Percentiles rank a stretch among this genome's conserved stretches.
Conservation (phyloP, 2,329 filamentous ascomycete species). For the Byssochlamys sp. region DNA sequence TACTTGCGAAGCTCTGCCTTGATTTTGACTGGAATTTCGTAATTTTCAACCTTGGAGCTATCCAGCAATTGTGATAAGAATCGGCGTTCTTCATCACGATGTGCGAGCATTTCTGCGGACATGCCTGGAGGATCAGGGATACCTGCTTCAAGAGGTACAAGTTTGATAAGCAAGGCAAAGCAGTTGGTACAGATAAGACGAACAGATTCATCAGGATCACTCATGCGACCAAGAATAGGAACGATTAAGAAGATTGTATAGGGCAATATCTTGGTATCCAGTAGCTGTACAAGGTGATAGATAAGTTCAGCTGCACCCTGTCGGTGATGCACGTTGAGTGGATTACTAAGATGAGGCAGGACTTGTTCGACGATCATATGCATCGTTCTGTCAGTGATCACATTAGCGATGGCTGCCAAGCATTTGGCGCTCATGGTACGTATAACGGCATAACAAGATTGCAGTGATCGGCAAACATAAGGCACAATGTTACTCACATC, state of each 20-base stretch:
- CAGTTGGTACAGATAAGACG: conserved; percentile 90
- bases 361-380: conserved; percentile 90
- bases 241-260: conserved; percentile 99
- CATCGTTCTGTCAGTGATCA: conserved; percentile 90
- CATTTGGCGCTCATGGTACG: conserved; percentile 96
- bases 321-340: conserved; percentile 74
- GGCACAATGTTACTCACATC: conserved; percentile 80
- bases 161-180: conserved; percentile 91
- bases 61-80: conserved; percentile 96
- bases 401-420: conserved; percentile 90
- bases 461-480: conserved; percentile 74
- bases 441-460: conserved; percentile 80
- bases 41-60: conserved; percentile 89
- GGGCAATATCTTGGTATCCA: conserved; percentile 90
- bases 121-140: conserved; percentile 93
- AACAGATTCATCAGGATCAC: conserved; percentile 92
- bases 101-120: conserved; percentile 76
- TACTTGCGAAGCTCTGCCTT: conserved; percentile 94
- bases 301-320: conserved; percentile 92
- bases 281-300: conserved; percentile 94
- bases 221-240: conserved; percentile 93
- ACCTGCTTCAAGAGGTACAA: conserved; percentile 90
- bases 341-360: conserved; percentile 81
- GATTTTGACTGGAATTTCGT: conserved; percentile 88
- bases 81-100: conserved; percentile 84